phyloP scores from a whole-genome alignment of 2,329 filamentous ascomycete species.

The Metarhizium album region DNA sequence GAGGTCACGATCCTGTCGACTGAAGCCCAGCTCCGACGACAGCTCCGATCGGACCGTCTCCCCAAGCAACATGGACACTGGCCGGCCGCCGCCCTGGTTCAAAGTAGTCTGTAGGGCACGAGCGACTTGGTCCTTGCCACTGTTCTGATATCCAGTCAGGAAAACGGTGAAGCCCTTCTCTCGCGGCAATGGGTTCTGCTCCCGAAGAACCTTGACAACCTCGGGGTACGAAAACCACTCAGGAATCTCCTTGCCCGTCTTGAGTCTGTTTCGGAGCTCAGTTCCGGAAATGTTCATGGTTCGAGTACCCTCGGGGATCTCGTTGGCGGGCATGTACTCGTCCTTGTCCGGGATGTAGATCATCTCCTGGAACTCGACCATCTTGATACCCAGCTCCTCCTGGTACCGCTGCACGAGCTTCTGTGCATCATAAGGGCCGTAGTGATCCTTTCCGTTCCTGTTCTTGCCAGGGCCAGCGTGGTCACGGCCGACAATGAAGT shows the following conservation, averaged over 20 bases:
- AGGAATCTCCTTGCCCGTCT: constrained; percentile 87
- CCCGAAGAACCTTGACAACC: constrained; percentile 89
- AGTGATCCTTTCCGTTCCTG: constrained; percentile 93
- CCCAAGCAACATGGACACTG: constrained; percentile 86
- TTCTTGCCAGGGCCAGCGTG: constrained; percentile 98
- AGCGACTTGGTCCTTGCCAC: constrained; percentile 91
- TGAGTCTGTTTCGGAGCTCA: constrained; percentile 84
- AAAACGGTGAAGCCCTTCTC: constrained; percentile 97
- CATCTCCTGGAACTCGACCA: constrained; percentile 99
- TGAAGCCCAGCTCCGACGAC: constrained; percentile 92
- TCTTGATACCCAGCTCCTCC: constrained; percentile 93
- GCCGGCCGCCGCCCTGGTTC: constrained; percentile 94
- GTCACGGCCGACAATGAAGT: constrained; percentile 98
- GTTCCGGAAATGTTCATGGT: constrained; percentile 82
- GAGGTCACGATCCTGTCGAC: constrained; percentile 78
- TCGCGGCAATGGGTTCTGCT: constrained; percentile 86
- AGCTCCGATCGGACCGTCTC: constrained; percentile 92
- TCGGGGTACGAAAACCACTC: constrained; percentile 99
- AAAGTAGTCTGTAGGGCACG: constrained; percentile 92
- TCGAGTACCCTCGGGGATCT: constrained; percentile 73
- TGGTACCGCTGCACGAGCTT: constrained; percentile 93
- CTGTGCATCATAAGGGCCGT: constrained; percentile 96
- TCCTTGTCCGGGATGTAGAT: constrained; percentile 96
- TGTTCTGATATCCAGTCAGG: constrained; percentile 94
- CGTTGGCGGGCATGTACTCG: constrained; percentile 88